Evolutionary conservation across 805 yeast species (phyloP).

Genomic region (Saccharomyces eubayanus): DNA sequence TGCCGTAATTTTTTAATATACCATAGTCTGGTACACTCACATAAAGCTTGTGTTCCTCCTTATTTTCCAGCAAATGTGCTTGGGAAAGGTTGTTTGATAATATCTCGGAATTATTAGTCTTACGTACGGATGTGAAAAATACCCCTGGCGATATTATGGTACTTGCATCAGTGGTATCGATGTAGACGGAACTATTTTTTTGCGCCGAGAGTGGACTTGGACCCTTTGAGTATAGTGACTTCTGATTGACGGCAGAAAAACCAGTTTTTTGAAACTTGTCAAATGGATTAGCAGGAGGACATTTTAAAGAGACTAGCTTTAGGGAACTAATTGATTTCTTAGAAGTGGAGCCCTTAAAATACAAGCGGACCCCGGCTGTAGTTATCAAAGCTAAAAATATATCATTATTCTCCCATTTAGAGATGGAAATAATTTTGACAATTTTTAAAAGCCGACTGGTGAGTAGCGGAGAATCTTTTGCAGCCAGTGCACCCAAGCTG

Average conservation of each 20-base stretch:
- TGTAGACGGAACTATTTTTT: constrained; percentile 42
- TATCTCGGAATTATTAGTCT: not conserved
- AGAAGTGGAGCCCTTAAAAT: constrained; percentile 33
- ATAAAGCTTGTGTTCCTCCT: constrained; percentile 39
- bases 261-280: not conserved
- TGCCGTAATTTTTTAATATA: constrained; percentile 56
- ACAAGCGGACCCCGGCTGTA: constrained; percentile 65
- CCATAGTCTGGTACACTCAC: constrained; percentile 79
- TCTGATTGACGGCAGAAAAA: constrained; percentile 5
- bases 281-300: constrained; percentile 43
- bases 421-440: constrained; percentile 34
- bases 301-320: constrained; percentile 40
- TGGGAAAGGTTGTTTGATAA: not conserved
- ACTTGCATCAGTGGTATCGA: constrained; percentile 46
- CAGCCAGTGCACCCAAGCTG: constrained; percentile 32
- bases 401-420: constrained; percentile 52
- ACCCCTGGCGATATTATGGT: constrained; percentile 71
- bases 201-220: constrained; percentile 35
- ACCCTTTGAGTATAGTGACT: constrained; percentile 15
- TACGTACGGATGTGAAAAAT: constrained; percentile 53
- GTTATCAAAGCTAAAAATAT: constrained; percentile 71
- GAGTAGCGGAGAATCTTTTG: constrained; percentile 43
- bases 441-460: constrained; percentile 46
- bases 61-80: constrained; percentile 19
- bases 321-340: constrained; percentile 28